phyloP scores from a whole-genome alignment of 1,284 basidiomycete species.

The Porogramme epimiltina region DNA sequence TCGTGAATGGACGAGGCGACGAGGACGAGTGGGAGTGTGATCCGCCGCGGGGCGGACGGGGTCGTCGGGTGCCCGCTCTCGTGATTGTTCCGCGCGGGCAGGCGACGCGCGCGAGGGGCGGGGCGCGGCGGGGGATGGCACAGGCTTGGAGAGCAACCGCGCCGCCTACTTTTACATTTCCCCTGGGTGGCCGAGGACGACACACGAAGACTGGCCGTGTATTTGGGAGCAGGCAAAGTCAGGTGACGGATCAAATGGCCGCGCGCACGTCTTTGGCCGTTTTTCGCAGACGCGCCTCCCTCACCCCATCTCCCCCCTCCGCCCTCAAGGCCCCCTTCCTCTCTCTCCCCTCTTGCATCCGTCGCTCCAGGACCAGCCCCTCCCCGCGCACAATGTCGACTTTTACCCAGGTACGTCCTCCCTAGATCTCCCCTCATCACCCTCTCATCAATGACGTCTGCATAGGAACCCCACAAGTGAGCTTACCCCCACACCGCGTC shows the following conservation, averaged over 20 bases:
- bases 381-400: constrained; percentile 28
- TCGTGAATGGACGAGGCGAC: neutral
- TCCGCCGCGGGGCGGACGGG: constrained; percentile 3
- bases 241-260: constrained; percentile 29
- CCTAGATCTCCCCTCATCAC: neutral
- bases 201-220: too few relatives aligned
- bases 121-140: too few relatives aligned
- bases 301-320: constrained; percentile 11
- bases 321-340: too few relatives aligned
- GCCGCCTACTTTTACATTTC: too few relatives aligned
- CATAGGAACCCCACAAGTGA: constrained; percentile 67
- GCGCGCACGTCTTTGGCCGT: constrained; percentile 7
- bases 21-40: neutral
- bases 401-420: constrained; percentile 33
- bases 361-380: constrained; percentile 1
- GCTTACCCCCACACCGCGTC: constrained; percentile 26
- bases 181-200: too few relatives aligned
- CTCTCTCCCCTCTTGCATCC: constrained; percentile 8
- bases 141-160: too few relatives aligned
- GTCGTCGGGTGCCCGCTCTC: constrained; percentile 10
- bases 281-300: constrained; percentile 6
- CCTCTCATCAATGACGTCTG: constrained; percentile 1
- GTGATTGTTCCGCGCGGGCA: constrained; percentile 3
- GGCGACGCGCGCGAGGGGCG: too few relatives aligned
- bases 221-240: too few relatives aligned